Conservation (phyloP, 2,329 filamentous ascomycete genomes). For the Aspergillus uvarum region DNA sequence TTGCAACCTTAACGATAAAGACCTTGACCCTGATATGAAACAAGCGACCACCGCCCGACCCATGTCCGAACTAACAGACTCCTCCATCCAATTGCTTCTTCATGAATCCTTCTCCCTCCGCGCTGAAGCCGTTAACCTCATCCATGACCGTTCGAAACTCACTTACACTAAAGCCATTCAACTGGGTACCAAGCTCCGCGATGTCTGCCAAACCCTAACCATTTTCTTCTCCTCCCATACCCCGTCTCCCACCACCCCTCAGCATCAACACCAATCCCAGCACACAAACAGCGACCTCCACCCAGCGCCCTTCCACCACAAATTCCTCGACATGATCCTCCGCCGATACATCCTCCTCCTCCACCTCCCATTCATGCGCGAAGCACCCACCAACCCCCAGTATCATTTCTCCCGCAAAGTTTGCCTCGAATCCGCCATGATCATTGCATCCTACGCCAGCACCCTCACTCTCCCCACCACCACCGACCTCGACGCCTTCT, state of each 20-base stretch:
- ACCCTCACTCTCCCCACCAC: conserved; percentile 11
- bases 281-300: not conserved
- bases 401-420: conserved; percentile 20
- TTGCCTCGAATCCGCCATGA: conserved; percentile 21
- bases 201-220: conserved; percentile 12
- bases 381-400: conserved; percentile 14
- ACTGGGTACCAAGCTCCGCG: conserved; percentile 15
- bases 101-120: conserved; percentile 12
- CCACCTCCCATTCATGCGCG: conserved; percentile 18
- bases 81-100: conserved; percentile 24
- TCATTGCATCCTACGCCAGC: conserved; percentile 20
- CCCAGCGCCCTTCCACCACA: conserved; percentile 3
- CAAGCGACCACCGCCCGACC: conserved; percentile 14
- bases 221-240: conserved; percentile 1
- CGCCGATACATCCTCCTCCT: conserved; percentile 20
- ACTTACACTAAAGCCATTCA: conserved; percentile 19
- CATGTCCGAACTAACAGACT: conserved; percentile 16
- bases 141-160: conserved; percentile 2
- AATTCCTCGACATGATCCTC: conserved; percentile 19
- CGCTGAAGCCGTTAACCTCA: conserved; percentile 9
- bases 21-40: conserved; percentile 22
- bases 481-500: conserved; percentile 14
- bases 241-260: not conserved
- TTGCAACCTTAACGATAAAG: conserved; percentile 27
- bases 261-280: not conserved